Evolutionary conservation across 2,329 filamentous ascomycete genomes (phyloP).

Genomic region (Cordyceps cicadae): DNA sequence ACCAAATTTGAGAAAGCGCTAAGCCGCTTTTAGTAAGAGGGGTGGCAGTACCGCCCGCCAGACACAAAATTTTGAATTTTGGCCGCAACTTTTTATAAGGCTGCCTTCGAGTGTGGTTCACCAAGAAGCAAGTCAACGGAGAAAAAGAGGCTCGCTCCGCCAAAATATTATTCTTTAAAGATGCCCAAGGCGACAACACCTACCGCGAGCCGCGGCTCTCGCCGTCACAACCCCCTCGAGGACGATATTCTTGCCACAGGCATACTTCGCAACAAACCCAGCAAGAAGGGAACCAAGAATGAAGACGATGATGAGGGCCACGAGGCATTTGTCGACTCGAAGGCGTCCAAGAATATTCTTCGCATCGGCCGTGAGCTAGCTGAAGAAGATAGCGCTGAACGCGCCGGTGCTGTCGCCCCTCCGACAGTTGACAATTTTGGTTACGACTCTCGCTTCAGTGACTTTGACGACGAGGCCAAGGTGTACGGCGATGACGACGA

Average conservation of each 20-base stretch:
- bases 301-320: slow-evolving; percentile 48
- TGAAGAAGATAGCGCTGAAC: slow-evolving; percentile 58
- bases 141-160: not conserved
- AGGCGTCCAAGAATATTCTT: slow-evolving; percentile 80
- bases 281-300: slow-evolving; percentile 60
- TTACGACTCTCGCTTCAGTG: slow-evolving; percentile 67
- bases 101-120: not conserved
- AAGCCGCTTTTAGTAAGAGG: slow-evolving; percentile 25
- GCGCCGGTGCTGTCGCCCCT: slow-evolving; percentile 34
- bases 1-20: slow-evolving; percentile 14
- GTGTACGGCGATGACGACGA: slow-evolving; percentile 50
- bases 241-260: slow-evolving; percentile 72
- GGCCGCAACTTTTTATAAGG: slow-evolving; percentile 3
- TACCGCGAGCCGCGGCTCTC: slow-evolving; percentile 47
- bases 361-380: slow-evolving; percentile 81
- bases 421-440: slow-evolving; percentile 53
- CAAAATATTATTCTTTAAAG: not conserved
- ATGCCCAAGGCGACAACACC: slow-evolving; percentile 76
- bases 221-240: slow-evolving; percentile 83
- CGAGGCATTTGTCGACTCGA: slow-evolving; percentile 74
- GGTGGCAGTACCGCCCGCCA: slow-evolving; percentile 23
- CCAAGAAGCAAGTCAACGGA: slow-evolving; percentile 3
- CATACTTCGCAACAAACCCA: slow-evolving; percentile 63
- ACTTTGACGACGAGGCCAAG: slow-evolving; percentile 38
- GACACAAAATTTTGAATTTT: slow-evolving; percentile 17